phyloP scores from a whole-genome alignment of 2,329 filamentous ascomycete species.

The Alternaria incomplexa region DNA sequence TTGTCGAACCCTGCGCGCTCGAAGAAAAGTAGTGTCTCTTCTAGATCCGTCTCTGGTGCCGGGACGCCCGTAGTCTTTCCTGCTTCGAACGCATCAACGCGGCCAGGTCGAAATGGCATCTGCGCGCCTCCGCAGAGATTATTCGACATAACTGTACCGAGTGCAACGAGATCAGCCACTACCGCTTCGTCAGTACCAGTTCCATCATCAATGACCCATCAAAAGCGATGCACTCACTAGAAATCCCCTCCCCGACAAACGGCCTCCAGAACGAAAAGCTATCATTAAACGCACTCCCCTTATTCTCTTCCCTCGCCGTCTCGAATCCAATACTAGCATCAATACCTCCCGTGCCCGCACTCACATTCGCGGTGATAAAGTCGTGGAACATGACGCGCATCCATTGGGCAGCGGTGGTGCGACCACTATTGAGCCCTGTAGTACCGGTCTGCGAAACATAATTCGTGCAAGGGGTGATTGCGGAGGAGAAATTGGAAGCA shows the following conservation, averaged over 20 bases:
- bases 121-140: conserved; percentile 30
- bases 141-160: conserved; percentile 32
- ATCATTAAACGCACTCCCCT: conserved; percentile 37
- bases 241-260: conserved; percentile 21
- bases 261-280: conserved; percentile 31
- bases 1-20: conserved; percentile 31
- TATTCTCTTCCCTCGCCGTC: conserved; percentile 28
- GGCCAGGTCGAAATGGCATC: conserved; percentile 30
- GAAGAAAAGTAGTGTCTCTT: conserved; percentile 28
- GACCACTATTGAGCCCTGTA: conserved; percentile 10
- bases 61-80: conserved; percentile 33
- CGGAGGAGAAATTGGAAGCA: conserved; percentile 22
- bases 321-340: conserved; percentile 43
- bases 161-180: conserved; percentile 37
- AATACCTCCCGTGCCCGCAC: conserved; percentile 34
- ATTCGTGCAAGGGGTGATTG: conserved; percentile 23
- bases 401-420: conserved; percentile 29
- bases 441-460: conserved; percentile 17
- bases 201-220: background rate
- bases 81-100: conserved; percentile 30
- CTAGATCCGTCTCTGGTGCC: conserved; percentile 29
- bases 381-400: conserved; percentile 41
- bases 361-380: conserved; percentile 32
- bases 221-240: background rate
- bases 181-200: background rate